phyloP scores from a whole-genome alignment of 2,329 filamentous ascomycete species.

The Chaetomium sp. region DNA sequence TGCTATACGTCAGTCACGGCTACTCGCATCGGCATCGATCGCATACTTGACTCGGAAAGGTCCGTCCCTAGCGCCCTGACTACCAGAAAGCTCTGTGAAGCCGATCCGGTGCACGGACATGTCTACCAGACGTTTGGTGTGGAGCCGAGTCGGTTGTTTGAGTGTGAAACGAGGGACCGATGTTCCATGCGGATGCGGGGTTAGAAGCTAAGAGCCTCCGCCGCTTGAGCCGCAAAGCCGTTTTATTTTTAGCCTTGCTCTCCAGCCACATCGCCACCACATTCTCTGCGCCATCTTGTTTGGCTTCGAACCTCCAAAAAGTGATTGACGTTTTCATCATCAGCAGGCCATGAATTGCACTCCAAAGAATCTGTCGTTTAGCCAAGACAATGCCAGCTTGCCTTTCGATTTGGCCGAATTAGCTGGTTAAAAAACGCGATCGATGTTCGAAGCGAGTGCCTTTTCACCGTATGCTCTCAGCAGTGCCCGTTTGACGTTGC shows the following conservation, averaged over 20 bases:
- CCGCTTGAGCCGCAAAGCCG: not conserved
- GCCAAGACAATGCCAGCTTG: not conserved
- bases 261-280: not conserved
- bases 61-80: not conserved
- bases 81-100: slow-evolving; percentile 9
- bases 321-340: not conserved
- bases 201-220: not conserved
- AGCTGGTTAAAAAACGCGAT: not conserved
- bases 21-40: not conserved
- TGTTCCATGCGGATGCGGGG: not conserved
- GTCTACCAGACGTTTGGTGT: not conserved
- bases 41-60: slow-evolving; percentile 12
- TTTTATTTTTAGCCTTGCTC: not conserved
- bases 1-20: slow-evolving; percentile 14
- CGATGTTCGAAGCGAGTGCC: not conserved
- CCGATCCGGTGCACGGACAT: slow-evolving; percentile 4
- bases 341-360: not conserved
- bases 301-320: not conserved
- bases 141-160: not conserved
- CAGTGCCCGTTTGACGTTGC: not conserved
- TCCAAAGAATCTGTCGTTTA: not conserved
- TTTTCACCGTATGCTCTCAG: not conserved
- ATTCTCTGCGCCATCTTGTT: not conserved
- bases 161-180: not conserved
- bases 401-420: not conserved